These are phyloP conservation scores for Thielaviopsis ethacetica DNA, from an alignment of 2,329 filamentous ascomycete genomes.

Conservation along the genomic window DNA sequence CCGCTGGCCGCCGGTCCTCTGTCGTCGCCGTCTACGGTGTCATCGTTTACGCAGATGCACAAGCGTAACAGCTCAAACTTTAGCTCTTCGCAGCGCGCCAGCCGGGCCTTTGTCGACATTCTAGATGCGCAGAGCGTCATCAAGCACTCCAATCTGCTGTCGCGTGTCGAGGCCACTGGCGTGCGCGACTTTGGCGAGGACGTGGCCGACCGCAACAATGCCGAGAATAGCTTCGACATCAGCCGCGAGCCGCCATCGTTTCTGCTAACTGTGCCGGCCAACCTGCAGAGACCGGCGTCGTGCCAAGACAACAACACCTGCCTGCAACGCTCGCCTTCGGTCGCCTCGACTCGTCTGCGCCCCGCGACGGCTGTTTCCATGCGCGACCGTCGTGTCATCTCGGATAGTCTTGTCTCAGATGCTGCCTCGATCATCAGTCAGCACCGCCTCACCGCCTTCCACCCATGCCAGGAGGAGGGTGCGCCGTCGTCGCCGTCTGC, in stretches of 20 bases:
- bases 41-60: conserved; percentile 1
- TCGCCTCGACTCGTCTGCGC: neutral
- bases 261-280: neutral
- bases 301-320: neutral
- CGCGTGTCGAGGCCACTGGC: conserved; percentile 33
- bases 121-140: conserved; percentile 41
- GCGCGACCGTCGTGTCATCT: neutral
- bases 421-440: conserved; percentile 10
- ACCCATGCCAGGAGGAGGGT: neutral
- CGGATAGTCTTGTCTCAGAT: conserved; percentile 4
- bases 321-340: neutral
- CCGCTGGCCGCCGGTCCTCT: conserved; percentile 3
- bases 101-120: conserved; percentile 28
- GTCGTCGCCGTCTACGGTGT: conserved; percentile 2
- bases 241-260: neutral
- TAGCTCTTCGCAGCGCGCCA: conserved; percentile 6
- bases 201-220: conserved; percentile 44
- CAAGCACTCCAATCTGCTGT: conserved; percentile 30
- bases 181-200: conserved; percentile 45
- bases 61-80: conserved; percentile 8
- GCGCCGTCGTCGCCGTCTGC: neutral
- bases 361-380: conserved; percentile 6
- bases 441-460: conserved; percentile 10
- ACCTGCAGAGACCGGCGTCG: conserved; percentile 1
- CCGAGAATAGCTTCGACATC: conserved; percentile 18